Conservation (phyloP, 2,329 filamentous ascomycete genomes). For the Colletotrichum cereale region DNA sequence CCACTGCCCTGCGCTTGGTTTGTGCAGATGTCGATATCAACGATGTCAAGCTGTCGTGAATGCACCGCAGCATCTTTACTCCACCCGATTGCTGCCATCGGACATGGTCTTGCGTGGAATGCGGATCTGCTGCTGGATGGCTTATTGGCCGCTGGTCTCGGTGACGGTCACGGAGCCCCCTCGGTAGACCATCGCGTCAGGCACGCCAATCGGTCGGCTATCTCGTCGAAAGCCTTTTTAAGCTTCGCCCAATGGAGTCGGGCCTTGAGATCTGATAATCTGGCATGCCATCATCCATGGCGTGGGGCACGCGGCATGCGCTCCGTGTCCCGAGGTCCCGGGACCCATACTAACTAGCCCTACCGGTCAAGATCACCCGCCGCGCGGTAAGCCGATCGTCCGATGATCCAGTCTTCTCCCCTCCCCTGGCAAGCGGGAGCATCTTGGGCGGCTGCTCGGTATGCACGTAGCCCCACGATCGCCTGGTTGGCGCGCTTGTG, state of each 20-base stretch:
- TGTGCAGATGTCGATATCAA: neutral
- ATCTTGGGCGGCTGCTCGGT: conserved; percentile 1
- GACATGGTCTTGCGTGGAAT: neutral
- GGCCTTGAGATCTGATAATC: conserved; percentile 36
- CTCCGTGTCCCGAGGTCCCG: conserved; percentile 2
- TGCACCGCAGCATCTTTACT: neutral
- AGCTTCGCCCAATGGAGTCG: conserved; percentile 34
- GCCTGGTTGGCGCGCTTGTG: neutral
- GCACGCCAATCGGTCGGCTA: conserved; percentile 15
- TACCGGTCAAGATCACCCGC: conserved; percentile 27
- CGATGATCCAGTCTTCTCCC: conserved; percentile 26
- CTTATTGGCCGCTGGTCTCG: neutral
- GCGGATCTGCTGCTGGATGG: neutral
- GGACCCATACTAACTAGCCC: conserved; percentile 24
- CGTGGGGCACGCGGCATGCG: conserved; percentile 13
- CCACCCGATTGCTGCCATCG: neutral
- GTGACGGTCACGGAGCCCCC: neutral
- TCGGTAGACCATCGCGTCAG: conserved; percentile 18
- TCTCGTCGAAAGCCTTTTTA: neutral
- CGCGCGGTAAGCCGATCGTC: conserved; percentile 34
- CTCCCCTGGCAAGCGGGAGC: conserved; percentile 6
- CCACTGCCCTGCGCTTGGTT: neutral
- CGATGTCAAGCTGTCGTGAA: neutral
- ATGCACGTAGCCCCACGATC: neutral
- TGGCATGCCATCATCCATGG: conserved; percentile 27